Base-by-base conservation (phyloP, 495 filamentous ascomycete genomes). In the Podospora fimiseda region DNA sequence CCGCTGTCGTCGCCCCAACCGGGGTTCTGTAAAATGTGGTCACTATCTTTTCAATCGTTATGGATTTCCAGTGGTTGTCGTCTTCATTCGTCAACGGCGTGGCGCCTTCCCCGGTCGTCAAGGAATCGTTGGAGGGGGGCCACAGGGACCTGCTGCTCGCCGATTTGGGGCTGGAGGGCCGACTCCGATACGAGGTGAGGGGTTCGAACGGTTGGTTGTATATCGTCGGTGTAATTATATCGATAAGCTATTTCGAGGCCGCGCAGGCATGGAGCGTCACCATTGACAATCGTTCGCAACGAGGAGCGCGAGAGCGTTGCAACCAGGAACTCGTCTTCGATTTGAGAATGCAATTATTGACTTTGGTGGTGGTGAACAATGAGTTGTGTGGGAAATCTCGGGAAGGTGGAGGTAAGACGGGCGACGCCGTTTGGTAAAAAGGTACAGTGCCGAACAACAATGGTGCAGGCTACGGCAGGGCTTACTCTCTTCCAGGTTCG, bases 101-200 rank as follows among this genome's bases (percentile, higher is more conserved):
- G 27, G 6, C n/a, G 48, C 54, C 53, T 53, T 54, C 55, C 53
- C 53, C 51, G 59, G 38, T 61, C 62, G 60, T 65, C 53, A 64
- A 57, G n/a, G n/a, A n/a, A n/a, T n/a, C 30, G 52, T 53, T 15
- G 15, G 44, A n/a, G 22, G 18, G 18, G 56, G 43, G 14, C 51
- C 45, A 37, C 48, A 54, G 44, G 56, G 52, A 44, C 53, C 51
- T 47, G 58, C 57, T 37, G 27, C 27, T 57, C 58, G 55, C 47
- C 43, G 55, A 36, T 52, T 51, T 43, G 33, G 43, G 54, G 55
- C 27, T 60, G 59, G 44, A 39, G 11, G 48, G 37, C 16, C 11
- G 46, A n/a, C n/a, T n/a, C 27, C 48, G 38, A 46, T 50, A 33
- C 45, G 52, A 52, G 57, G 43, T 60, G 57, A 57, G 61, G 61